These are phyloP conservation scores for Letharia lupina DNA, from an alignment of 495 filamentous ascomycete genomes.

Conservation along the genomic window DNA sequence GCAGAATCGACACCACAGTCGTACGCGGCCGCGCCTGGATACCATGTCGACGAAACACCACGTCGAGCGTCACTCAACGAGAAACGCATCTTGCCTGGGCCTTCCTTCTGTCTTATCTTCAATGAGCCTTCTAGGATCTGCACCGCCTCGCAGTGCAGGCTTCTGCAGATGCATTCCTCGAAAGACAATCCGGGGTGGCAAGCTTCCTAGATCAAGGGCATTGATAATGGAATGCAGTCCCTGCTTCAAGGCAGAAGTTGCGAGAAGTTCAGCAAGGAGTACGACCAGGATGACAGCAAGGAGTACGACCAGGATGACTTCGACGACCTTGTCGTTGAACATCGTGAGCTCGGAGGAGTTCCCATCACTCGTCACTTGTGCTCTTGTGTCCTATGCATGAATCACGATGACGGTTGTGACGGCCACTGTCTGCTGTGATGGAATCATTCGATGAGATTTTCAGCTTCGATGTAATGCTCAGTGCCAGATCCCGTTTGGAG, in stretches of 20 bases:
- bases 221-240: constrained; percentile 9
- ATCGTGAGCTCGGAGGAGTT: too few species aligned
- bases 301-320: neutral
- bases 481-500: too few species aligned
- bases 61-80: neutral
- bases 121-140: constrained; percentile 9
- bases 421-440: too few species aligned
- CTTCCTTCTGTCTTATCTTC: neutral
- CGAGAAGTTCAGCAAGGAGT: neutral
- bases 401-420: too few species aligned
- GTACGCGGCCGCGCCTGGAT: constrained; percentile 11
- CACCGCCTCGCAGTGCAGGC: neutral
- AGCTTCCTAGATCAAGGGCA: neutral
- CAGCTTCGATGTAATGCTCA: too few species aligned
- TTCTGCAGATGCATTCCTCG: constrained; percentile 9
- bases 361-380: too few species aligned
- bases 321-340: neutral
- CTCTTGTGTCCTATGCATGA: too few species aligned
- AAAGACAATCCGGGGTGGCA: neutral
- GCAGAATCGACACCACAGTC: neutral
- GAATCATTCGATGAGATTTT: too few species aligned
- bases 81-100: neutral
- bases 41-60: neutral
- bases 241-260: constrained; percentile 10
- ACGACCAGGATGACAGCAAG: neutral